Base-by-base conservation (phyloP, 176 grass and related monocot species). In the Zoysia japonica region DNA sequence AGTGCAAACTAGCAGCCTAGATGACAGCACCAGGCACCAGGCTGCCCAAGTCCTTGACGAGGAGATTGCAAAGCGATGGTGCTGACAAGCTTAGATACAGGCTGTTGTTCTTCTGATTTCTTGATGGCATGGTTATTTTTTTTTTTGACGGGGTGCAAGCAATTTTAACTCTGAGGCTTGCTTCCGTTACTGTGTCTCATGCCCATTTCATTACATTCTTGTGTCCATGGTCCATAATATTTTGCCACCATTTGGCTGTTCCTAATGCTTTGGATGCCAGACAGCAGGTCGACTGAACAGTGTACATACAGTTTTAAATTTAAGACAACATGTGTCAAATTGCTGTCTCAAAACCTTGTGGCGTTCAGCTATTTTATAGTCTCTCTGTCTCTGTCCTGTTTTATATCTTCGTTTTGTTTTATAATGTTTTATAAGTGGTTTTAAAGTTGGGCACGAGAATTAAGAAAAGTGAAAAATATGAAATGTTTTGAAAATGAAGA, bases 21-120 rank as follows among this genome's bases (percentile, higher is more conserved):
- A 74, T 15, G 73, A 72, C 16, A 65, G 39, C 42, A 78, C 35
- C 35, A 82, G 79, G 73, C 78, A 82, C 41, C 79, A 87, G 65
- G 78, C 66, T 16, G 19, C 17, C 0, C 79, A 67, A 20, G 49
- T 78, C 46, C 57, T 87, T 1, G 85, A 83, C 3, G 85, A 87
- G 79, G 67, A 83, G 74, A 77, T 87, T 48, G 67, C 79, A 9
- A 87, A 59, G 57, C 79, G 68, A 47, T 52, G 72, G 65, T 54
- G 48, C 35, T 81, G 74, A 87, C 59, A 61, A 51, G 65, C 62
- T 55, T 77, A 78, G 56, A 77, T 65, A 65, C n/a, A 40, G 17
- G 53, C n/a, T 71, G 52, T 62, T 76, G 74, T 78, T 72, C 51
- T 54, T 62, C 57, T 42, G 46, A 76, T 61, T 19, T 57, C 40